phyloP scores from a whole-genome alignment of 768 basidiomycete genomes.

The Mycena haematopus region DNA sequence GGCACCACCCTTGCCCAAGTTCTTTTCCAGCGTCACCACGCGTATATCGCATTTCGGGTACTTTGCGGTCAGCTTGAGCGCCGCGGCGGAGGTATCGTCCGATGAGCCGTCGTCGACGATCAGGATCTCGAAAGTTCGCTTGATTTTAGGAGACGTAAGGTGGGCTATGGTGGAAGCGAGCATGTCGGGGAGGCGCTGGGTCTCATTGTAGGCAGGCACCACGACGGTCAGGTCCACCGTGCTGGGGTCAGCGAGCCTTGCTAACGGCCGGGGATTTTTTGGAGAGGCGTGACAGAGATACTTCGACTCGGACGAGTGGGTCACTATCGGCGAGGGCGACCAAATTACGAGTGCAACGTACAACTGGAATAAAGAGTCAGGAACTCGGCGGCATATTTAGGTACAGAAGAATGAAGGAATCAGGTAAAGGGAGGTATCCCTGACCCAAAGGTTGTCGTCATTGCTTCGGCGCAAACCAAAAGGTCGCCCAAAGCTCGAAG shows the following conservation, averaged over 20 bases:
- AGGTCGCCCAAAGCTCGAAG: conserved; percentile 76
- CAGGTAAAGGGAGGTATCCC: conserved; percentile 48
- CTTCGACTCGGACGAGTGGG: conserved; percentile 68
- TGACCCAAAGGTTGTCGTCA: conserved; percentile 66
- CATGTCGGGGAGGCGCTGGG: conserved; percentile 84
- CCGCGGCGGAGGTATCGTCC: conserved; percentile 73
- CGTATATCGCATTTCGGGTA: conserved; percentile 69
- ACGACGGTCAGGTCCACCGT: conserved; percentile 79
- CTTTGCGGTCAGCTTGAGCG: conserved; percentile 66
- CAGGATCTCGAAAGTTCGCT: conserved; percentile 78
- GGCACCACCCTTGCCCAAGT: conserved; percentile 92
- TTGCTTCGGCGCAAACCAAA: conserved; percentile 60
- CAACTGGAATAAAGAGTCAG: conserved; percentile 50
- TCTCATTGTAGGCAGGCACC: conserved; percentile 93
- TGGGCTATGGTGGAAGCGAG: conserved; percentile 76
- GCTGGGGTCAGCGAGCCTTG: conserved; percentile 59
- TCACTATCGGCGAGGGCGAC: conserved; percentile 73
- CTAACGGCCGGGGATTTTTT: conserved; percentile 59
- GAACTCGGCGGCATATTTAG: not conserved
- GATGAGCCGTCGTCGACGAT: conserved; percentile 90
- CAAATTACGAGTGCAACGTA: conserved; percentile 75
- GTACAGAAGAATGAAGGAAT: conserved; percentile 30
- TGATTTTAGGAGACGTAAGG: conserved; percentile 48
- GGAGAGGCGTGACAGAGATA: conserved; percentile 67
- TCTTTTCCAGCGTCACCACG: conserved; percentile 78